These are phyloP conservation scores for Polymyxa betae DNA, from an alignment of 208 protist genomes.

Conservation along the genomic window DNA sequence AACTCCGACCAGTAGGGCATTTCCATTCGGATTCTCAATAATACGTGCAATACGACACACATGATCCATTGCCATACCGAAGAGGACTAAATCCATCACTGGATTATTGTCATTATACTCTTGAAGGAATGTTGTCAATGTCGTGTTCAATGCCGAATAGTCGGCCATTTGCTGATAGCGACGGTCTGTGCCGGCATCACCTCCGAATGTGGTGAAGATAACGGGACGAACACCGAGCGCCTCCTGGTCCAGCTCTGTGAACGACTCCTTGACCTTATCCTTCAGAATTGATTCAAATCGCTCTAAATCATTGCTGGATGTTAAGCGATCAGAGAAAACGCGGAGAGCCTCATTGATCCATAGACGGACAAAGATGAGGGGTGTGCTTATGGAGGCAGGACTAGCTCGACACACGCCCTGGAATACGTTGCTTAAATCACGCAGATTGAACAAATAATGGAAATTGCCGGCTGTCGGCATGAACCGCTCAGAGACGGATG, in stretches of 20 bases:
- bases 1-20: constrained; percentile 88
- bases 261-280: constrained; percentile 73
- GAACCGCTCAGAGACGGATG: constrained; percentile 81
- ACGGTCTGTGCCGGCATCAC: neutral
- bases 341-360: constrained; percentile 93
- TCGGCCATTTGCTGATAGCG: constrained; percentile 66
- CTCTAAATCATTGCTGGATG: constrained; percentile 68
- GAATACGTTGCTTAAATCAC: constrained; percentile 94
- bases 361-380: constrained; percentile 83
- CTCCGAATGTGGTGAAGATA: constrained; percentile 72
- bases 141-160: constrained; percentile 78
- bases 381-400: constrained; percentile 77
- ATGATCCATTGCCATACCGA: constrained; percentile 96
- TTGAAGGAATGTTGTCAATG: constrained; percentile 83
- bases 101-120: constrained; percentile 93
- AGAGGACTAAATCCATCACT: constrained; percentile 95
- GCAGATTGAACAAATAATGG: constrained; percentile 98
- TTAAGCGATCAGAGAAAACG: constrained; percentile 91
- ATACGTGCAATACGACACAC: constrained; percentile 92
- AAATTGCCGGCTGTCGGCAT: constrained; percentile 97
- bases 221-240: constrained; percentile 55
- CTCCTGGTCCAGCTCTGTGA: constrained; percentile 66
- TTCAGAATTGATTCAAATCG: constrained; percentile 78
- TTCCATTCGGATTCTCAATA: constrained; percentile 89
- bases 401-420: constrained; percentile 76